Evolutionary conservation across 768 basidiomycete species (phyloP).

Genomic region (Amanita subjunquillea): DNA sequence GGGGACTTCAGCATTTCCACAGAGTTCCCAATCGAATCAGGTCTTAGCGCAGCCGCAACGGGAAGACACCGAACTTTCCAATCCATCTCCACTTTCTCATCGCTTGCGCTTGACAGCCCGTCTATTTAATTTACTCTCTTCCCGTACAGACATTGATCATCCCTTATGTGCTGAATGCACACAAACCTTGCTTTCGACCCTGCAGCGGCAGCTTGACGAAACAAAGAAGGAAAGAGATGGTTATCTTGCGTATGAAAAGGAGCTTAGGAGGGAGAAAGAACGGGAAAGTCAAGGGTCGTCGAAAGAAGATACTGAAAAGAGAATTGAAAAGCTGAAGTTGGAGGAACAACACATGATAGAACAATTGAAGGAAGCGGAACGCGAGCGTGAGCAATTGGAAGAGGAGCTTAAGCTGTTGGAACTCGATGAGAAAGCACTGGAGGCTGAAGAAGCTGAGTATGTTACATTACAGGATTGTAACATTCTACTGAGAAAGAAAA

Average conservation of each 20-base stretch:
- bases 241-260: conserved; percentile 88
- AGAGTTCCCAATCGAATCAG: conserved; percentile 16
- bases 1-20: conserved; percentile 30
- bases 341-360: conserved; percentile 65
- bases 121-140: conserved; percentile 68
- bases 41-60: conserved; percentile 19
- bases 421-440: conserved; percentile 67
- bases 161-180: conserved; percentile 95
- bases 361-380: conserved; percentile 67
- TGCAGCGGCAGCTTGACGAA: conserved; percentile 80
- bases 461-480: conserved; percentile 17
- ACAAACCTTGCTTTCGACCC: conserved; percentile 60
- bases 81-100: conserved; percentile 68
- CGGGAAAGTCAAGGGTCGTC: conserved; percentile 50
- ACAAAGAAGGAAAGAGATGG: conserved; percentile 87
- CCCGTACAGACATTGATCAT: conserved; percentile 77
- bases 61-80: conserved; percentile 41
- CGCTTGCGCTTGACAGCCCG: conserved; percentile 67
- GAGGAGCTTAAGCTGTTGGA: conserved; percentile 64
- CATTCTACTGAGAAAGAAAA: conserved; percentile 7
- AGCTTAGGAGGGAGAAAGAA: conserved; percentile 74
- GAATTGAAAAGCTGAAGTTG: conserved; percentile 59
- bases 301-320: conserved; percentile 58
- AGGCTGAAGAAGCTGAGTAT: conserved; percentile 76
- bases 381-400: conserved; percentile 67